These are phyloP conservation scores for Terana coerulea DNA, from an alignment of 768 basidiomycete genomes.

Conservation along the genomic window DNA sequence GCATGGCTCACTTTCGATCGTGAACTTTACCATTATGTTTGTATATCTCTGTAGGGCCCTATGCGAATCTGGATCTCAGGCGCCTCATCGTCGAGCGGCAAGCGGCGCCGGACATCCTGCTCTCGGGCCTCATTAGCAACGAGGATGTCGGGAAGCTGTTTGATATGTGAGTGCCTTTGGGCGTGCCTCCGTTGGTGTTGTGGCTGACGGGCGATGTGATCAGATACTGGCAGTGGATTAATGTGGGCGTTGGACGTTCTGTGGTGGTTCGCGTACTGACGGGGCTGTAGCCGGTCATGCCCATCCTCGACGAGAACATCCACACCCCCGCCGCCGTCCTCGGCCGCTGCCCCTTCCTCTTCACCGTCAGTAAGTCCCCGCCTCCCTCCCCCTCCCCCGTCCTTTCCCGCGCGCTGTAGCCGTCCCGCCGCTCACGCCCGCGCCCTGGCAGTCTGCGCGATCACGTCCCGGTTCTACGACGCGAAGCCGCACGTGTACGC, in stretches of 20 bases:
- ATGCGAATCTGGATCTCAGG: constrained; percentile 26
- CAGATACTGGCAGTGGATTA: constrained; percentile 48
- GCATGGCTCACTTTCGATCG: neutral
- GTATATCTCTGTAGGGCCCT: constrained; percentile 19
- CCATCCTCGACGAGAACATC: constrained; percentile 52
- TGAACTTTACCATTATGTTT: neutral
- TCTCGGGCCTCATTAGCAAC: constrained; percentile 27
- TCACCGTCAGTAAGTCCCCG: constrained; percentile 46
- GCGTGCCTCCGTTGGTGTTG: neutral
- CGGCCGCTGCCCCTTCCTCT: constrained; percentile 53
- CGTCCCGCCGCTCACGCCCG: too few species aligned
- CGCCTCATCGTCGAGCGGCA: constrained; percentile 31
- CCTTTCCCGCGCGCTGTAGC: neutral
- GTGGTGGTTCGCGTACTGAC: too few species aligned
- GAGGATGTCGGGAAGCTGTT: constrained; percentile 27
- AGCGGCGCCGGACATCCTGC: constrained; percentile 28
- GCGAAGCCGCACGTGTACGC: constrained; percentile 51
- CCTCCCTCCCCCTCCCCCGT: constrained; percentile 21
- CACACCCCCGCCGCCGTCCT: constrained; percentile 53
- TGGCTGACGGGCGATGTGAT: constrained; percentile 16
- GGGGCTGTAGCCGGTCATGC: constrained; percentile 47
- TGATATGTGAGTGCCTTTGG: constrained; percentile 23
- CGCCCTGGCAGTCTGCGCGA: constrained; percentile 68
- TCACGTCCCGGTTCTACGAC: constrained; percentile 62
- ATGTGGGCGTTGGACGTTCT: constrained; percentile 32